Conservation (phyloP, 345 rosid genomes). For the Balakata baccata region DNA sequence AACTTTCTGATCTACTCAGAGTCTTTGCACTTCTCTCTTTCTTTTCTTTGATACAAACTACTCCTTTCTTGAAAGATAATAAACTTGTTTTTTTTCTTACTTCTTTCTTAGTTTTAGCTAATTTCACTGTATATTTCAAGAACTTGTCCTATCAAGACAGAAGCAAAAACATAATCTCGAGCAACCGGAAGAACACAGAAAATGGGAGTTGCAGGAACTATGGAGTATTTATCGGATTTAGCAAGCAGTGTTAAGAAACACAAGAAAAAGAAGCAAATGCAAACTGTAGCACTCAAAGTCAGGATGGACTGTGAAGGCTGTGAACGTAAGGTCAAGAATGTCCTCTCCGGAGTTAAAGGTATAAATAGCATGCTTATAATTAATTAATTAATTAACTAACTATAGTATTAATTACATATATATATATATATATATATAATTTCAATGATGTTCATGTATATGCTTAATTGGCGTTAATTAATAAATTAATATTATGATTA, state of each 20-base stretch:
- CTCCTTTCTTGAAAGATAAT: not conserved
- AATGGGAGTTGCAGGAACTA: slow-evolving; percentile 79
- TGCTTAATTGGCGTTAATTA: too few relatives aligned
- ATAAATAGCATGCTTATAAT: not conserved
- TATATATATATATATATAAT: too few relatives aligned
- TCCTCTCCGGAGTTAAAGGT: slow-evolving; percentile 76
- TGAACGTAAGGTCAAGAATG: slow-evolving; percentile 70
- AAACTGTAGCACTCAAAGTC: slow-evolving; percentile 69
- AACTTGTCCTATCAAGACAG: too few relatives aligned
- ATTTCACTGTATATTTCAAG: not conserved
- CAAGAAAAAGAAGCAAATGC: slow-evolving; percentile 61
- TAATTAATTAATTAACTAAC: too few relatives aligned
- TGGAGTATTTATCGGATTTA: slow-evolving; percentile 61
- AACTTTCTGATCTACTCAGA: not conserved
- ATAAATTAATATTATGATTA: too few relatives aligned
- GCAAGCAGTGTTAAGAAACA: slow-evolving; percentile 39
- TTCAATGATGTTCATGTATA: too few relatives aligned
- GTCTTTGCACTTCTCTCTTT: slow-evolving; percentile 13
- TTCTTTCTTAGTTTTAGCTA: not conserved
- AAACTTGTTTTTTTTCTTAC: slow-evolving; percentile 1
- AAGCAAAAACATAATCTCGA: too few relatives aligned
- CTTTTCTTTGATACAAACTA: not conserved
- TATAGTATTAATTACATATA: too few relatives aligned
- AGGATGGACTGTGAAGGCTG: slow-evolving; percentile 93
- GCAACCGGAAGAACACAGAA: not conserved